A percentile compares a stretch with the other conserved stretches of the same genome.
phyloP scores from a whole-genome alignment of 2,329 filamentous ascomycete genomes.

The Microsporum audouinii region DNA sequence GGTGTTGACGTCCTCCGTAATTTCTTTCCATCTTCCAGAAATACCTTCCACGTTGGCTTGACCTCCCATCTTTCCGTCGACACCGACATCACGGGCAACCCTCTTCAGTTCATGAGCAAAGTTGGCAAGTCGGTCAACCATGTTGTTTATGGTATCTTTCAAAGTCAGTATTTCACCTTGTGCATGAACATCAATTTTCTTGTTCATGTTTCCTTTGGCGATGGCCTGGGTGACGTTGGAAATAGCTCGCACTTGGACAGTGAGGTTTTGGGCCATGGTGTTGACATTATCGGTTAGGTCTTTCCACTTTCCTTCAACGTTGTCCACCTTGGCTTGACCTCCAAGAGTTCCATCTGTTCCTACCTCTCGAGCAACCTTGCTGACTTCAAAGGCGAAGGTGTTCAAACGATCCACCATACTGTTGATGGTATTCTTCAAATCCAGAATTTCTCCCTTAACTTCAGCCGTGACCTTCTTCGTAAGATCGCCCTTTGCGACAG shows the following conservation, averaged over 20 bases:
- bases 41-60: conserved; percentile 91
- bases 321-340: conserved; percentile 52
- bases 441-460: conserved; percentile 84
- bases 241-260: conserved; percentile 68
- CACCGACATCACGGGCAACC: conserved; percentile 90
- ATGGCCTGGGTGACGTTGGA: conserved; percentile 92
- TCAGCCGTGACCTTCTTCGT: conserved; percentile 94
- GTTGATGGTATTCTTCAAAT: conserved; percentile 81
- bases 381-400: conserved; percentile 54
- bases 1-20: conserved; percentile 91
- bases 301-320: conserved; percentile 57
- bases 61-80: conserved; percentile 96
- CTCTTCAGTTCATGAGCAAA: conserved; percentile 95
- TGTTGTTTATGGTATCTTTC: conserved; percentile 97
- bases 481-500: conserved; percentile 85
- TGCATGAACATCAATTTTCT: conserved; percentile 89
- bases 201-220: conserved; percentile 88
- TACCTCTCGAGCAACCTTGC: conserved; percentile 54
- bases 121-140: conserved; percentile 88
- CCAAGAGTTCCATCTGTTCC: conserved; percentile 54
- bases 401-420: conserved; percentile 55
- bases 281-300: conserved; percentile 57
- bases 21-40: conserved; percentile 93
- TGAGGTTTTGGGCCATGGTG: conserved; percentile 55
- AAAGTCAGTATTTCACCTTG: conserved; percentile 88